A percentile compares a stretch with the other conserved stretches of the same genome.
Conservation (phyloP, 768 basidiomycete species). For the Inosperma sp. region DNA sequence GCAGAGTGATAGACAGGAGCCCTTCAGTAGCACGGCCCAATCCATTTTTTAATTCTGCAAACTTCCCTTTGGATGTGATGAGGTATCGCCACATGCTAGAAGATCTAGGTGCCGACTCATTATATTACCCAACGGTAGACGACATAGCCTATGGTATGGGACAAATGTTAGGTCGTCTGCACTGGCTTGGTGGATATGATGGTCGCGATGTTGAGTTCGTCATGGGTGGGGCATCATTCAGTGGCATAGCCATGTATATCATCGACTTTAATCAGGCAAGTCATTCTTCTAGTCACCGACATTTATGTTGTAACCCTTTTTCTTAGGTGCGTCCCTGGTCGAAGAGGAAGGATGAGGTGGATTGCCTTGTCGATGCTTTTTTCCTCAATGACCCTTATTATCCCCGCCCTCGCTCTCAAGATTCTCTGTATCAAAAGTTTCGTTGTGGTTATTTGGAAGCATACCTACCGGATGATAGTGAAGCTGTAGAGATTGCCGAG, state of each 20-base stretch:
- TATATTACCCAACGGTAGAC: constrained; percentile 9
- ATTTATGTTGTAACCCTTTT: not conserved
- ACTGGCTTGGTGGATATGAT: constrained; percentile 26
- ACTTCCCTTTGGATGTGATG: constrained; percentile 25
- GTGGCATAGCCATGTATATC: constrained; percentile 17
- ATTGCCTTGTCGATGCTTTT: constrained; percentile 22
- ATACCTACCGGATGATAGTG: constrained; percentile 10
- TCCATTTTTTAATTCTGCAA: constrained; percentile 24
- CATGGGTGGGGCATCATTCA: constrained; percentile 21
- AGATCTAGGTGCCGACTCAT: not conserved
- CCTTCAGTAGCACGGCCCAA: not conserved
- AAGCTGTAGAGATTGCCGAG: constrained; percentile 8
- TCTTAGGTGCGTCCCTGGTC: constrained; percentile 22
- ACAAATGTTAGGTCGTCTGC: constrained; percentile 26
- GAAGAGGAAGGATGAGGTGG: constrained; percentile 15
- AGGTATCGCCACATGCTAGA: constrained; percentile 16
- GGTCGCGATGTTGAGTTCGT: constrained; percentile 31
- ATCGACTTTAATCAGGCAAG: constrained; percentile 33
- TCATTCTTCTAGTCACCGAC: not conserved
- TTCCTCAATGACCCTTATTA: constrained; percentile 31
- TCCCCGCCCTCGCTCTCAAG: constrained; percentile 21
- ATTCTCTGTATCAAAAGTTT: constrained; percentile 23
- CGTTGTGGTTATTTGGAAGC: constrained; percentile 20
- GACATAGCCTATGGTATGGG: constrained; percentile 27
- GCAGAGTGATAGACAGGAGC: constrained; percentile 17